Evolutionary conservation across 495 filamentous ascomycete genomes (phyloP), one percentile per base, ranked within the genome.

Genomic region (Hypomontagnella submonticulosa): DNA sequence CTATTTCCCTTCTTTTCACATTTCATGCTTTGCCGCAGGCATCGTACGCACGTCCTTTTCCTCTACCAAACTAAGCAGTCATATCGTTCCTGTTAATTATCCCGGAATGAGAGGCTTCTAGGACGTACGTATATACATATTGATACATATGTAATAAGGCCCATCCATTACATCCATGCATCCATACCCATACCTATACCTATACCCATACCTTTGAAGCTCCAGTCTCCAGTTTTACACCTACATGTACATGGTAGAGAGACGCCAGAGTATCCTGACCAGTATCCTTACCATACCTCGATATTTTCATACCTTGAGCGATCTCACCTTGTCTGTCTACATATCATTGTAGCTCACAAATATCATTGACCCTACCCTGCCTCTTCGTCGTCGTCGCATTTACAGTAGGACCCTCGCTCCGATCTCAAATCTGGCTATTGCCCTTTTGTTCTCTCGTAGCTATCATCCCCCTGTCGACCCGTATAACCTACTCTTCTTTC

Each of bases 291-390:
- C 23, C 23, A 27, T n/a, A n/a, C 68, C 75, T 73, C 73, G 75
- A 73, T 76, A 69, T 73, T 74, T 73, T 66, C 77, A 76, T 75
- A 75, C 70, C 73, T 74, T 61, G 64, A n/a, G n/a, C 61, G 63
- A 63, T 64, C 66, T 69, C 61, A 70, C 67, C 62, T 66, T 66
- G 37, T 54, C 54, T 36, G 62, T 52, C 56, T 70, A 27, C 6
- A 27, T n/a, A n/a, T n/a, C n/a, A n/a, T 27, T 27, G 23, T 27
- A 27, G 23, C 23, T 27, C 23, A 27, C 67, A 70, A 62, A 58
- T 62, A 66, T 66, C 62, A 61, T 66, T 61, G 67, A 43, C 52
- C 52, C 57, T 70, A 46, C 52, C 52, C 23, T 53, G 42, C 18
- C 40, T 59, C 42, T 32, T 43, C 67, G 40, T 55, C 61, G 40